Evolutionary conservation across 1,284 basidiomycete species (phyloP).

Genomic region (Pascua guehoae): DNA sequence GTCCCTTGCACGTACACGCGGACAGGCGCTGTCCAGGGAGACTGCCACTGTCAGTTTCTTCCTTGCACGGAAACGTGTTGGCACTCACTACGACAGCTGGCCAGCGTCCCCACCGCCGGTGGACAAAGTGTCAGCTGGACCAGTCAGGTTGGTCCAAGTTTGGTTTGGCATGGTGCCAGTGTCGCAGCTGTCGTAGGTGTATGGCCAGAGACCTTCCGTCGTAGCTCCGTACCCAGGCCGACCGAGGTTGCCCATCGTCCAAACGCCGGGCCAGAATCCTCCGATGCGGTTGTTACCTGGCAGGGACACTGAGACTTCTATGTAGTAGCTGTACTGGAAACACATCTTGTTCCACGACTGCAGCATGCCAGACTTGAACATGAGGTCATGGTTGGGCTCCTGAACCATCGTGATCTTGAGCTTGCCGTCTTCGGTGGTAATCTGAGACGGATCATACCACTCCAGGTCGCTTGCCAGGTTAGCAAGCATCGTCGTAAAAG

Average conservation of each 20-base stretch:
- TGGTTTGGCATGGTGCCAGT: conserved; percentile 69
- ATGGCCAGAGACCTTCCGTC: conserved; percentile 57
- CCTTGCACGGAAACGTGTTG: background rate
- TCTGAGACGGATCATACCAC: conserved; percentile 78
- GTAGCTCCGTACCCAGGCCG: conserved; percentile 76
- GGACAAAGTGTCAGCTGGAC: conserved; percentile 30
- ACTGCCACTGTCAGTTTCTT: conserved; percentile 23
- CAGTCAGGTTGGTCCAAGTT: conserved; percentile 44
- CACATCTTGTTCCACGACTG: conserved; percentile 73
- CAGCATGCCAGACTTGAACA: conserved; percentile 61
- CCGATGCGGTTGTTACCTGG: conserved; percentile 58
- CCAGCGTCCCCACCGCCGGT: conserved; percentile 24
- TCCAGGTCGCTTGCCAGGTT: conserved; percentile 55
- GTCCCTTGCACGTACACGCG: conserved; percentile 57
- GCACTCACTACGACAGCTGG: conserved; percentile 10
- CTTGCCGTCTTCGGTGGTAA: conserved; percentile 72
- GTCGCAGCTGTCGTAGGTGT: conserved; percentile 71
- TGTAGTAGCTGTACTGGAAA: conserved; percentile 58
- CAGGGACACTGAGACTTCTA: conserved; percentile 64
- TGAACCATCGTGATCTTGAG: conserved; percentile 72
- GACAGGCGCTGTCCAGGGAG: conserved; percentile 57
- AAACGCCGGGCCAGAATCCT: conserved; percentile 73
- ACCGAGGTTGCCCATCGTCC: conserved; percentile 90
- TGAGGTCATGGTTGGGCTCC: conserved; percentile 65
- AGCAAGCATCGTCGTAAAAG: background rate